A percentile compares a stretch with the other conserved stretches of the same genome.
Evolutionary conservation across 1,284 basidiomycete species (phyloP).

Genomic region (Pseudozyma thailandica): DNA sequence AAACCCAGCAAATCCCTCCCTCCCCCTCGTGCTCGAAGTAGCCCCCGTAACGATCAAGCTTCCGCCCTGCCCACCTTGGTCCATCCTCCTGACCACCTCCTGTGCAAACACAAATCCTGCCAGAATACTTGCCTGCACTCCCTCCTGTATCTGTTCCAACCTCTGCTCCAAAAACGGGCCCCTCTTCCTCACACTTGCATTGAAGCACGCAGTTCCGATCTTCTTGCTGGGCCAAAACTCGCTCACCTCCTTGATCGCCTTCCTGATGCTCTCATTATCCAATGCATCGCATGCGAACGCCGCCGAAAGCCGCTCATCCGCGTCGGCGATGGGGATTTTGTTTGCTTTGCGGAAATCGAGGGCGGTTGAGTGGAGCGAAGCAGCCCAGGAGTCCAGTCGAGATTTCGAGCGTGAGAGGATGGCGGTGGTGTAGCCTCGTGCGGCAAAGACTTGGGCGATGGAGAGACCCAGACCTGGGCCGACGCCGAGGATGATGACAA

Average conservation of each 20-base stretch:
- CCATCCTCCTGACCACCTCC: slow-evolving; percentile 31
- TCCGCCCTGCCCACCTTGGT: slow-evolving; percentile 36
- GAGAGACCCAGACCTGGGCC: slow-evolving; percentile 55
- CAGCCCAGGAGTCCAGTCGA: slow-evolving; percentile 45
- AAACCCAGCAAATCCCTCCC: slow-evolving; percentile 57
- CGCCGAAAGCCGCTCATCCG: slow-evolving; percentile 16
- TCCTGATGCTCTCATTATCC: slow-evolving; percentile 27
- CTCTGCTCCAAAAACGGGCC: slow-evolving; percentile 46
- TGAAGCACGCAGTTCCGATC: slow-evolving; percentile 57
- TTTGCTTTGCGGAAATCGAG: slow-evolving; percentile 12
- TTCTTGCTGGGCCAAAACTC: slow-evolving; percentile 39
- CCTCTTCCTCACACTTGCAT: slow-evolving; percentile 50
- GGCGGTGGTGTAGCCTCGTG: slow-evolving; percentile 52
- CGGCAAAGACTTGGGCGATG: slow-evolving; percentile 52
- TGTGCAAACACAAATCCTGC: slow-evolving; percentile 56
- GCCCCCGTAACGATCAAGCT: slow-evolving; percentile 57
- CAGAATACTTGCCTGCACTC: slow-evolving; percentile 46
- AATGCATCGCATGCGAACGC: slow-evolving; percentile 59
- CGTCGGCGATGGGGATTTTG: background rate
- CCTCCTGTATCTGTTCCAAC: slow-evolving; percentile 37
- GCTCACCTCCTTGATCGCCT: slow-evolving; percentile 22
- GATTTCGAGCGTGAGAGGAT: slow-evolving; percentile 50
- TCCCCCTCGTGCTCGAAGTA: slow-evolving; percentile 46
- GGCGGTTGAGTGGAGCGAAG: slow-evolving; percentile 25
- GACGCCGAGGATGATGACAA: slow-evolving; percentile 54